Base-by-base conservation (phyloP, 2,329 filamentous ascomycete species). In the Alternaria sp. region DNA sequence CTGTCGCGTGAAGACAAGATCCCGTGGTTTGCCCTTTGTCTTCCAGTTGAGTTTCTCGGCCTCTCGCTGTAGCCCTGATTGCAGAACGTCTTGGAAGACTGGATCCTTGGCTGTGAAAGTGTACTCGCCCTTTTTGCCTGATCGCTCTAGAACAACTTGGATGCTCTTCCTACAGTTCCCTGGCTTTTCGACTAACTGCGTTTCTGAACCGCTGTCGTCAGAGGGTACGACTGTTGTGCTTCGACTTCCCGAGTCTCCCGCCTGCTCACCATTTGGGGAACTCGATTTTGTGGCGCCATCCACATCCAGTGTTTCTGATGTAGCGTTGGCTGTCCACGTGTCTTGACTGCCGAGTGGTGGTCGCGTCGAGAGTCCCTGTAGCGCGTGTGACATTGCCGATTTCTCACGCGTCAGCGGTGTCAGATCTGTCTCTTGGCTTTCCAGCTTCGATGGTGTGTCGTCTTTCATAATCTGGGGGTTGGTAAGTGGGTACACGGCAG, bases 1-100 rank as follows among this genome's bases (percentile, higher is more conserved):
- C 60, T 89, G 87, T 24, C 85, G 82, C 0, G 89, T 92, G 71
- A 93, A 93, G 51, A 91, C 85, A 42, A 91, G 78, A 68, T 90
- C 82, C 54, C 82, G 75, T 42, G 84, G 78, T 13, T 76, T 76
- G 31, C 69, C 73, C 23, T 80, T 77, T 11, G 74, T 77, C 58
- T 76, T 78, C 6, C 71, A 69, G 24, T 60, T 65, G 21, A 66
- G 57, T 49, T 67, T 71, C 21, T 68, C 68, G 36, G 77, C 76
- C 53, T 82, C 79, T 48, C 79, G 72, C 58, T 81, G 79, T 21
- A 83, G 71, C 28, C 78, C 78, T 41, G 76, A 72, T 3, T 72
- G 72, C 21, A 85, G 66, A 28, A 84, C 79, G 11, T 82, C 80
- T 42, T 76, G 78, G 37, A 84, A 77, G 37, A 81, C 78, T 0